Evolutionary conservation across 1,139 yeast genomes (phyloP).

Genomic region (Sugiyamaella japonica): DNA sequence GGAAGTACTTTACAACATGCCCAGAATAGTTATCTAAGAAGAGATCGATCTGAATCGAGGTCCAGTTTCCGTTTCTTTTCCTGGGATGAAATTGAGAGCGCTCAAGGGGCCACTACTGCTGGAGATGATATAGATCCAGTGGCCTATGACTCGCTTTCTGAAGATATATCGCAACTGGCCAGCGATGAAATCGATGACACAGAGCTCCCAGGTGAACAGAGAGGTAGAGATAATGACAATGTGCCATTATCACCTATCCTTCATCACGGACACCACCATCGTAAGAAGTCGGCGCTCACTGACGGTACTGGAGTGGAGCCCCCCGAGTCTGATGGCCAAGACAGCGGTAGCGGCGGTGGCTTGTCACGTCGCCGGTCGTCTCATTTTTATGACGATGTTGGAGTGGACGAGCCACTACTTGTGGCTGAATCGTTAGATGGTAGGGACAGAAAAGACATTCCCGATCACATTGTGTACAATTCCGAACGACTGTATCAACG

Average conservation of each 20-base stretch:
- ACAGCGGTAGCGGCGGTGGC: neutral
- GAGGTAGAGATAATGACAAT: conserved; percentile 10
- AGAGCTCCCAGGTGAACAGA: conserved; percentile 2
- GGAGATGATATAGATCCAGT: conserved; percentile 55
- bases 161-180: conserved; percentile 21
- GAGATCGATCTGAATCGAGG: conserved; percentile 35
- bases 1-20: conserved; percentile 4
- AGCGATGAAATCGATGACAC: conserved; percentile 36
- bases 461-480: conserved; percentile 15
- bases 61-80: conserved; percentile 71
- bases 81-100: conserved; percentile 75
- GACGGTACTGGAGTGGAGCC: neutral
- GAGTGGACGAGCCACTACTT: conserved; percentile 22
- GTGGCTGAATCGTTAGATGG: conserved; percentile 17
- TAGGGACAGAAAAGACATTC: conserved; percentile 9
- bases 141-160: conserved; percentile 43
- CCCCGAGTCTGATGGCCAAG: neutral
- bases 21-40: conserved; percentile 1
- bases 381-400: conserved; percentile 22
- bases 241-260: conserved; percentile 20
- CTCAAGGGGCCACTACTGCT: conserved; percentile 82
- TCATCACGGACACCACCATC: conserved; percentile 12
- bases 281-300: conserved; percentile 5
- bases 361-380: conserved; percentile 27
- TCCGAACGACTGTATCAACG: conserved; percentile 52